A percentile compares a stretch with the other conserved stretches of the same genome.
Conservation (phyloP, 2,329 filamentous ascomycete genomes). For the Clonostachys sp. region DNA sequence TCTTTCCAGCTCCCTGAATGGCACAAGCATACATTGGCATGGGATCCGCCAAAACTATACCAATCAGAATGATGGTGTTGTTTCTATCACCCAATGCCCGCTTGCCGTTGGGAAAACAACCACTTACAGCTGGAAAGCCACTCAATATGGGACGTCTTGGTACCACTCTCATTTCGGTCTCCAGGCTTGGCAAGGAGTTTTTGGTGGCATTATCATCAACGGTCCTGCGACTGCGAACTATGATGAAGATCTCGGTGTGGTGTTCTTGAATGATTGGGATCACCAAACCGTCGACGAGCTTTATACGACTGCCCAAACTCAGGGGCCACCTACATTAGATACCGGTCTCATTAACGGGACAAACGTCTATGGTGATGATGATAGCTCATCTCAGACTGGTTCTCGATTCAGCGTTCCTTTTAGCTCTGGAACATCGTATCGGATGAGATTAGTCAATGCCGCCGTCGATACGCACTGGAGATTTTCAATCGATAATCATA, state of each 20-base stretch:
- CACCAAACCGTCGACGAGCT: slow-evolving; percentile 36
- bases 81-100: slow-evolving; percentile 47
- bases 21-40: slow-evolving; percentile 60
- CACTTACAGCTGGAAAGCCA: slow-evolving; percentile 48
- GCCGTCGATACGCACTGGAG: slow-evolving; percentile 42
- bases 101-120: slow-evolving; percentile 43
- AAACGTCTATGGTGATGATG: slow-evolving; percentile 25
- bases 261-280: slow-evolving; percentile 57
- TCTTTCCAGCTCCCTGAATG: slow-evolving; percentile 35
- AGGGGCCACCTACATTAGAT: slow-evolving; percentile 28
- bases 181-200: slow-evolving; percentile 50
- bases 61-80: slow-evolving; percentile 51
- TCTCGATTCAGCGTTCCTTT: slow-evolving; percentile 29
- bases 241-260: slow-evolving; percentile 56
- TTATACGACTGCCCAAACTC: slow-evolving; percentile 14
- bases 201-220: slow-evolving; percentile 57
- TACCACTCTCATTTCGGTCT: slow-evolving; percentile 54
- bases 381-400: slow-evolving; percentile 13
- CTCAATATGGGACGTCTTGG: slow-evolving; percentile 53
- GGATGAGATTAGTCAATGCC: slow-evolving; percentile 42
- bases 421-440: slow-evolving; percentile 34
- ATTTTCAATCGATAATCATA: slow-evolving; percentile 47
- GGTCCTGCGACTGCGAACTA: slow-evolving; percentile 55
- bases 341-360: slow-evolving; percentile 42
- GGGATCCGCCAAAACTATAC: slow-evolving; percentile 53